Base-by-base conservation (phyloP, 768 basidiomycete genomes). In the Mrakia gelida region DNA sequence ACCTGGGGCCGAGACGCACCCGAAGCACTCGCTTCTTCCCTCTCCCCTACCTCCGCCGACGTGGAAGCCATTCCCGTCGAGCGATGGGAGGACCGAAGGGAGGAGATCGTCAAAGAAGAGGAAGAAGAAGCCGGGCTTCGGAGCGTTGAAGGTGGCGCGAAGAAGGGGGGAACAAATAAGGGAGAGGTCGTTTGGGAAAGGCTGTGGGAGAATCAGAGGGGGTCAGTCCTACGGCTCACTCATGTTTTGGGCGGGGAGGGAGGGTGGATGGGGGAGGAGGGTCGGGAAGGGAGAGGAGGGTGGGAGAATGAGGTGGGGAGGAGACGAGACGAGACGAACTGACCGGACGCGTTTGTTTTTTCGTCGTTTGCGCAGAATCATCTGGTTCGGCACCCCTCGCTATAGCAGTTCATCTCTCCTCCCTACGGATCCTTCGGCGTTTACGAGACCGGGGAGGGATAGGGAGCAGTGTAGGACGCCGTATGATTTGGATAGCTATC, bases 191-290 rank as follows among this genome's bases (percentile, higher is more conserved):
- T 78, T 52, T 78, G 77, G 77, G 77, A 74, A 45, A 30, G 77
- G 11, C 49, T 78, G 54, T 78, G 72, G 72, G 77, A 78, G 73
- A 78, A 78, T 49, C 77, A 78, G 28, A 43, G 77, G 23, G 77
- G 77, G 71, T 70, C 5, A 52, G 56, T 75, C 59, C n/a, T 23
- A 3, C 11, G 49, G 11, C 5, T 28, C 23, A 5, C 38, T 38
- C 8, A 3, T 38, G 38, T 8, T 38, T 38, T 38, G 38, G 38
- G 38, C 38, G 38, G 3, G 38, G 38, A 38, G 38, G 8, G 38
- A 38, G 38, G 8, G 38, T n/a, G n/a, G n/a, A n/a, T n/a, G n/a
- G n/a, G n/a, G n/a, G n/a, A n/a, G n/a, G n/a, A n/a, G n/a, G n/a
- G n/a, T n/a, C n/a, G 18, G 23, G 43, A 15, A 16, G 15, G 2